phyloP scores from a whole-genome alignment of 1,284 basidiomycete genomes.

The Caloboletus inedulis region DNA sequence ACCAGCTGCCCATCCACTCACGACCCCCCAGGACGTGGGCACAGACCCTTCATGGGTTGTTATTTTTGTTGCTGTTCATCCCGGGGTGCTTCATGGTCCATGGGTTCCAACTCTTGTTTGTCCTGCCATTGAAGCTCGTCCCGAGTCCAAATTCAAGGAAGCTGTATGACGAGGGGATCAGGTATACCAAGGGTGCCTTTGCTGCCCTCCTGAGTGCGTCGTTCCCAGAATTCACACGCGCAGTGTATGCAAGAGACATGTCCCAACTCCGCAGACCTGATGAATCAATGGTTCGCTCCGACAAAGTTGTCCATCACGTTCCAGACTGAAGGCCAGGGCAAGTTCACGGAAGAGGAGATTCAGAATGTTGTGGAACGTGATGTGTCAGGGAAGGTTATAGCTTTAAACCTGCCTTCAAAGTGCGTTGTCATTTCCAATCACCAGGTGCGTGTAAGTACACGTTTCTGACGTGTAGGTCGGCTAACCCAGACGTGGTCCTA shows the following conservation, averaged over 20 bases:
- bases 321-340: slow-evolving; percentile 61
- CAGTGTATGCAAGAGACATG: slow-evolving; percentile 1
- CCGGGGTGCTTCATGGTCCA: slow-evolving; percentile 68
- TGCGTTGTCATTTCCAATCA: slow-evolving; percentile 81
- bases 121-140: slow-evolving; percentile 61
- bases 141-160: slow-evolving; percentile 43
- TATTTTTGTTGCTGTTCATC: slow-evolving; percentile 64
- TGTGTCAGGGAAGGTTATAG: slow-evolving; percentile 52
- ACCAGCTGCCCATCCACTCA: slow-evolving; percentile 55
- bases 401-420: slow-evolving; percentile 71
- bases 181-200: slow-evolving; percentile 82
- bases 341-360: slow-evolving; percentile 57
- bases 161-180: slow-evolving; percentile 65
- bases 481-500: slow-evolving; percentile 3
- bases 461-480: background rate
- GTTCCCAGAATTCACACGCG: slow-evolving; percentile 4
- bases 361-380: slow-evolving; percentile 55
- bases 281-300: slow-evolving; percentile 80
- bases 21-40: slow-evolving; percentile 58
- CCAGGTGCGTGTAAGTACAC: slow-evolving; percentile 48
- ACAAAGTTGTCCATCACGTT: slow-evolving; percentile 75
- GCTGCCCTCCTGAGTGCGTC: slow-evolving; percentile 68
- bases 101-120: slow-evolving; percentile 63
- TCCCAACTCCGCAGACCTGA: slow-evolving; percentile 52
- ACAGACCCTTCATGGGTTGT: slow-evolving; percentile 48